Conservation (phyloP, 2,329 filamentous ascomycete species). For the Sclerotinia borealis region DNA sequence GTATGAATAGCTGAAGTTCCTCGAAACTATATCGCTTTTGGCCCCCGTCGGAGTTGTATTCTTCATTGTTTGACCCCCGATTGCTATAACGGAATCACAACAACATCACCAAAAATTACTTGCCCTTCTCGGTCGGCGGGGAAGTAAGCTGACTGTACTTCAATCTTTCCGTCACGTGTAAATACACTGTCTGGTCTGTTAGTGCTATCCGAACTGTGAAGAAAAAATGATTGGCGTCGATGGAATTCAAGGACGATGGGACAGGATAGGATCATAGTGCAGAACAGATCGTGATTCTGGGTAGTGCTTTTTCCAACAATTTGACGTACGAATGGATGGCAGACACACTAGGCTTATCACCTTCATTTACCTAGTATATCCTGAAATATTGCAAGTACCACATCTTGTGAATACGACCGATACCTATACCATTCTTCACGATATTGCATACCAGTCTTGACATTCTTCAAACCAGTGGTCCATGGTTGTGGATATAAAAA, state of each 20-base stretch:
- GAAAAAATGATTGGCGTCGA: not conserved
- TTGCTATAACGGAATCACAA: not conserved
- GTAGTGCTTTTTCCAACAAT: not conserved
- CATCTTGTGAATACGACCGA: not conserved
- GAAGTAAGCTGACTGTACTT: constrained; percentile 13
- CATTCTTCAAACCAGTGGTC: not conserved
- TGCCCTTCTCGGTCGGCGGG: not conserved
- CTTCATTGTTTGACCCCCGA: not conserved
- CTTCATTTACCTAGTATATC: not conserved
- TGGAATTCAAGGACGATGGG: not conserved
- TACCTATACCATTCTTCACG: not conserved
- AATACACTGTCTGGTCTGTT: not conserved
- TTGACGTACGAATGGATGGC: not conserved
- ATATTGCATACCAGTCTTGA: not conserved
- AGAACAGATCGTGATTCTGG: too few species aligned
- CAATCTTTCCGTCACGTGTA: not conserved
- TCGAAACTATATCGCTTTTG: not conserved
- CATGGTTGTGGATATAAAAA: not conserved
- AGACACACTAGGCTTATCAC: not conserved
- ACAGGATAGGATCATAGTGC: not conserved
- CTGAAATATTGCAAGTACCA: not conserved
- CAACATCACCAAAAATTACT: not conserved
- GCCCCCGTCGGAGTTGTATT: not conserved
- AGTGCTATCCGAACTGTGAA: not conserved
- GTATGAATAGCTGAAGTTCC: not conserved